These are phyloP conservation scores for Xylaria venustula DNA, from an alignment of 495 filamentous ascomycete genomes.

Conservation along the genomic window DNA sequence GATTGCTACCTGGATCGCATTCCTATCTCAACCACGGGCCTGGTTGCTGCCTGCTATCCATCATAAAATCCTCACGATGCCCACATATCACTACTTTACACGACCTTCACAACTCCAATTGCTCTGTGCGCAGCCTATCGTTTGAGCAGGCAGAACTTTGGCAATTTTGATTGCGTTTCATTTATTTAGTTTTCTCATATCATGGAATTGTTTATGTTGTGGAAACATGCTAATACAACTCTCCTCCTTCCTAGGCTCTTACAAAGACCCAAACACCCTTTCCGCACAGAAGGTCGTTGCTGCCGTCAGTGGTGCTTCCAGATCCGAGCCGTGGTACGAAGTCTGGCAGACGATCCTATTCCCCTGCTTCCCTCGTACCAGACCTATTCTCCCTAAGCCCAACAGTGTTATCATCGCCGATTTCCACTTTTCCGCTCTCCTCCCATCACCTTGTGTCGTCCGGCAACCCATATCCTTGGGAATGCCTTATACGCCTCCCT, in stretches of 20 bases:
- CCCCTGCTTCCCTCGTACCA: constrained; percentile 25
- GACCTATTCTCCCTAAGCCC: constrained; percentile 21
- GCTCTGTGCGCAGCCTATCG: neutral
- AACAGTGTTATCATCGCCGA: constrained; percentile 20
- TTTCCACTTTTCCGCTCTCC: constrained; percentile 15
- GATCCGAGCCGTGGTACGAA: constrained; percentile 23
- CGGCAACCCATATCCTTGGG: constrained; percentile 34
- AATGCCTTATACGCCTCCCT: constrained; percentile 96
- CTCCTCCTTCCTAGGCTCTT: constrained; percentile 26
- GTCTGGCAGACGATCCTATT: constrained; percentile 25
- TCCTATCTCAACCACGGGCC: constrained; percentile 18
- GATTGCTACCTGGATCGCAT: constrained; percentile 25
- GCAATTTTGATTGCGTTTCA: neutral
- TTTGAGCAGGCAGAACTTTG: neutral
- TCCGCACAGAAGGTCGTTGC: constrained; percentile 9
- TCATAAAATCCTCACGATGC: constrained; percentile 18
- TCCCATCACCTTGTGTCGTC: constrained; percentile 19
- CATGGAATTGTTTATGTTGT: constrained; percentile 26
- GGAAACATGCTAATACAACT: constrained; percentile 30
- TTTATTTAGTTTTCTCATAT: constrained; percentile 6
- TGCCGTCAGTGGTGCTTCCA: constrained; percentile 7
- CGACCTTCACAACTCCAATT: neutral
- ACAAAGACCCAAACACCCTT: constrained; percentile 21
- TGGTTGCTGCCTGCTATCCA: constrained; percentile 16
- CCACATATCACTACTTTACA: neutral